Evolutionary conservation across 2,329 filamentous ascomycete genomes (phyloP).

Genomic region (Clarireedia paspali): DNA sequence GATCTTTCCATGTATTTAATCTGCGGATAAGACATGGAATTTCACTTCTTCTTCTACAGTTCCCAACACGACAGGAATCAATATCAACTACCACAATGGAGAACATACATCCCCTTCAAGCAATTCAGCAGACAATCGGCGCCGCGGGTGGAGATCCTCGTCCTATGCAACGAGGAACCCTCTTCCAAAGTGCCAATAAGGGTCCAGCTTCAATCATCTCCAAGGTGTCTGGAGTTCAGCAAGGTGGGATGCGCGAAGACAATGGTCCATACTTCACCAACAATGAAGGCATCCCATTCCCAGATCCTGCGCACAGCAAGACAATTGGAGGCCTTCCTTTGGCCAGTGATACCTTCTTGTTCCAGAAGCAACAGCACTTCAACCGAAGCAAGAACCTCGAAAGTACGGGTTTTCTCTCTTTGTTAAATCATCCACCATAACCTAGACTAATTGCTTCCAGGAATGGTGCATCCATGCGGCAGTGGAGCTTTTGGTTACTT

Average conservation of each 20-base stretch:
- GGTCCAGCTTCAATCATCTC: slow-evolving; percentile 6
- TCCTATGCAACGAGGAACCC: background rate
- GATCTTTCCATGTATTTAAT: no score
- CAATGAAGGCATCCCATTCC: slow-evolving; percentile 9
- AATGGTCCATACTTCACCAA: slow-evolving; percentile 9
- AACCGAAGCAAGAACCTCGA: slow-evolving; percentile 2
- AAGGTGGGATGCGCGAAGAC: slow-evolving; percentile 5
- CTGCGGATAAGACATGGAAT: no score
- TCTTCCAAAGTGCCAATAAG: slow-evolving; percentile 8
- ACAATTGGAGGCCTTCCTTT: slow-evolving; percentile 6
- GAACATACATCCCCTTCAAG: slow-evolving; percentile 6
- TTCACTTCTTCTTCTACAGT: no score
- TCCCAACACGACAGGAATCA: no score
- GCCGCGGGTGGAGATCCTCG: slow-evolving; percentile 5
- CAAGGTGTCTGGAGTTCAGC: slow-evolving; percentile 7
- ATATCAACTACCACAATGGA: slow-evolving; percentile 4
- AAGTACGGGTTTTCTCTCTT: background rate
- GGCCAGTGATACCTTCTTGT: slow-evolving; percentile 6
- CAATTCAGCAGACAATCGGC: slow-evolving; percentile 6
- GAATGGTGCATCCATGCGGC: slow-evolving; percentile 57
- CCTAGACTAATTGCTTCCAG: background rate
- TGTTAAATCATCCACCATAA: no score
- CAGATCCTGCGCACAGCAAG: slow-evolving; percentile 9
- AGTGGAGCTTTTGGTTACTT: slow-evolving; percentile 15
- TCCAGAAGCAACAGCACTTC: slow-evolving; percentile 9